Conservation (phyloP, 331 rosid genomes). For the Arachis monticola region DNA sequence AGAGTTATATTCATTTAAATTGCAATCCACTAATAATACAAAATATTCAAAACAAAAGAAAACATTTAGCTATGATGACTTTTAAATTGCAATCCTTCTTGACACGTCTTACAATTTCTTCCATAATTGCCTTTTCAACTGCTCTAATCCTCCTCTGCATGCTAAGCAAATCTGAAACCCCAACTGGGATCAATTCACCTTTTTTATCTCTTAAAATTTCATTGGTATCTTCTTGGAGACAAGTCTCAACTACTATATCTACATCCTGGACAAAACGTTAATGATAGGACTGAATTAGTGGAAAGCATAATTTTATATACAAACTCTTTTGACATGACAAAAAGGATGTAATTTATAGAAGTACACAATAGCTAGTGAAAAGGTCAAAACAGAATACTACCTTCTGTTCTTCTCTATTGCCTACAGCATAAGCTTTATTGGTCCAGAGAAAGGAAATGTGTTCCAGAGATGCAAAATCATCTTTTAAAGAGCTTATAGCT, state of each 20-base stretch:
- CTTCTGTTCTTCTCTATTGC: constrained; percentile 47
- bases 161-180: constrained; percentile 62
- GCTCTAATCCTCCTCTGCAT: constrained; percentile 62
- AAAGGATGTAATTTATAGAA: background rate
- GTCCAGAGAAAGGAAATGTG: constrained; percentile 58
- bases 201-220: constrained; percentile 43
- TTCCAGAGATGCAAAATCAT: constrained; percentile 78
- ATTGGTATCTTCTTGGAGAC: constrained; percentile 45
- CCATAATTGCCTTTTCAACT: constrained; percentile 55
- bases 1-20: too few relatives aligned
- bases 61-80: too few relatives aligned
- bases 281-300: too few relatives aligned
- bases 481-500: constrained; percentile 67
- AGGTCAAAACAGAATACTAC: constrained; percentile 46
- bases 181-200: constrained; percentile 40
- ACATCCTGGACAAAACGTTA: too few relatives aligned
- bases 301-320: too few relatives aligned
- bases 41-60: too few relatives aligned
- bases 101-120: constrained; percentile 32
- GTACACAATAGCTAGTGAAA: background rate
- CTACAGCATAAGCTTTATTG: constrained; percentile 41
- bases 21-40: too few relatives aligned
- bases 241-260: too few relatives aligned
- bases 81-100: constrained; percentile 34
- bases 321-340: background rate